Percentiles rank a stretch among this genome's conserved stretches.
These are phyloP conservation scores for Sordaria brevicollis DNA, from an alignment of 495 filamentous ascomycete species.

Conservation along the genomic window DNA sequence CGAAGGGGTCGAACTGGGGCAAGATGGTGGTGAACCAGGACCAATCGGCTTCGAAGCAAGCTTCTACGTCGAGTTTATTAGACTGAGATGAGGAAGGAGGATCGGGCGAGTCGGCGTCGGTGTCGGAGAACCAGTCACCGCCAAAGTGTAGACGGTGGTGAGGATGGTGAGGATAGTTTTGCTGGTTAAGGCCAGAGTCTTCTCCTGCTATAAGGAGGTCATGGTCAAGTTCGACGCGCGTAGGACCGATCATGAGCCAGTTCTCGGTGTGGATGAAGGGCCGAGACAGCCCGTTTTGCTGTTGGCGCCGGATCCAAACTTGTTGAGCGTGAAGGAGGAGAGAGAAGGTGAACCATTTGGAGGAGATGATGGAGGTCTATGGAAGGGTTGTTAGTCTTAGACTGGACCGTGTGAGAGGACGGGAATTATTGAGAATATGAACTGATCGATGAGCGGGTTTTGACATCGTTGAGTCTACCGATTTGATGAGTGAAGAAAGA, in stretches of 20 bases:
- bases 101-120: too few relatives aligned
- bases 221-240: neutral
- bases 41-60: constrained; percentile 12
- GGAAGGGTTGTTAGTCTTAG: neutral
- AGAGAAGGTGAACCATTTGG: constrained; percentile 17
- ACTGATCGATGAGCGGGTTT: neutral
- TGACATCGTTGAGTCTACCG: too few relatives aligned
- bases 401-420: neutral
- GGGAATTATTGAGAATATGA: neutral
- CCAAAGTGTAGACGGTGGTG: neutral
- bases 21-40: neutral
- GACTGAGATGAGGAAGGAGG: neutral
- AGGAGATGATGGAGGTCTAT: constrained; percentile 23
- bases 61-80: neutral
- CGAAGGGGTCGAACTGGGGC: neutral
- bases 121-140: neutral
- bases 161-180: neutral
- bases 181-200: neutral
- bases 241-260: neutral
- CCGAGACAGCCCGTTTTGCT: neutral
- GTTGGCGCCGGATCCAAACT: constrained; percentile 14
- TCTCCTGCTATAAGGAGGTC: neutral
- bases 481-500: too few relatives aligned
- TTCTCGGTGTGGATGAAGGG: neutral
- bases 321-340: constrained; percentile 22